Base-by-base conservation (phyloP, 2,329 filamentous ascomycete species). In the Setomelanomma holmii region DNA sequence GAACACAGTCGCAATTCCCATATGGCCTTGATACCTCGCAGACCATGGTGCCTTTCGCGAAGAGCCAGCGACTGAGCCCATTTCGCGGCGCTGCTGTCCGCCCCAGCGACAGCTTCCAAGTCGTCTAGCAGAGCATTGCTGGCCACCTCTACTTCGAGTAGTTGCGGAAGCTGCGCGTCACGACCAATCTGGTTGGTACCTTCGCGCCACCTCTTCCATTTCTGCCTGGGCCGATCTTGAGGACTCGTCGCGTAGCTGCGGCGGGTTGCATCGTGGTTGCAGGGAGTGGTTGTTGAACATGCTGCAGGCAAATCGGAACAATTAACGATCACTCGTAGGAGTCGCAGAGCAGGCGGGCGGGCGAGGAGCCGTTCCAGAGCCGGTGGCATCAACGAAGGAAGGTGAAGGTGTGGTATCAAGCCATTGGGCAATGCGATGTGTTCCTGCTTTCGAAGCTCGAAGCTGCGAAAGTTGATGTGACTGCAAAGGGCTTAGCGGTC, bases 321-420 rank as follows among this genome's bases (percentile, higher is more conserved):
- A 55, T 60, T 58, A 62, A 70, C 61, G 54, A 76, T 56, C 44
- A 60, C 57, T 48, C 74, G 72, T 21, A 77, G 67, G 39, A 75
- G 64, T 71, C 69, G 65, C 57, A 77, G 64, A 55, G 76, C 75
- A 61, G 76, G 74, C 58, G 76, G 75, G 71, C 73, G 73, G 63
- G 72, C 76, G 69, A 79, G 74, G 68, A 79, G 77, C 71, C 72
- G 72, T 60, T 77, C 69, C 67, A 80, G 67, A 56, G 73, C 72
- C 66, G 70, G 68, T 71, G 74, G 75, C 78, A 80, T 80, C 61
- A 74, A 73, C 64, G 45, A 49, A 43, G 50, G 49, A 49, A 51
- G 44, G 50, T 49, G 27, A 47, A 53, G 43, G 54, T 44, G 43
- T 36, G 36, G n/a, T 39, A 21, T 61, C 55, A 53, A 47, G 63